Conservation (phyloP, 345 rosid species). For the Aurinia saxatilis region DNA sequence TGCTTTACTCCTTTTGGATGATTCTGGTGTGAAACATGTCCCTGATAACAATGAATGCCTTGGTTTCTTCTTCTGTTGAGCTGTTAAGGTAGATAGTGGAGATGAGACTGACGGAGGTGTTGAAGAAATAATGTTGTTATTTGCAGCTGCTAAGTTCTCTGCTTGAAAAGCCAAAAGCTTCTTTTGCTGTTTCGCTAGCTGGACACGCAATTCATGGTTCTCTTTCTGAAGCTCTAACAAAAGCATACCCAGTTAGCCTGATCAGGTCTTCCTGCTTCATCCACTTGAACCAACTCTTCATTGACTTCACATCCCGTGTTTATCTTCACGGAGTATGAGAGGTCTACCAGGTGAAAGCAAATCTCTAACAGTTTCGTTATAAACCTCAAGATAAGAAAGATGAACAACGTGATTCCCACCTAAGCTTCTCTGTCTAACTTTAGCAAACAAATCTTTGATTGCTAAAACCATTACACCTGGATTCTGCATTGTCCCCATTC, state of each 20-base stretch:
- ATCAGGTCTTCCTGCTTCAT: constrained; percentile 47
- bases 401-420: constrained; percentile 88
- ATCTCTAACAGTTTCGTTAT: constrained; percentile 87
- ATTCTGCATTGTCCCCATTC: constrained; percentile 84
- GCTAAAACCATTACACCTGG: constrained; percentile 99
- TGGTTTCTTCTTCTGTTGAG: constrained; percentile 51
- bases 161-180: constrained; percentile 66
- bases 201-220: constrained; percentile 72
- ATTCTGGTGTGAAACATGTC: constrained; percentile 75
- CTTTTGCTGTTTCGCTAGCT: constrained; percentile 66
- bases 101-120: constrained; percentile 73
- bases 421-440: constrained; percentile 75
- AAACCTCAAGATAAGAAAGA: constrained; percentile 92
- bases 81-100: constrained; percentile 50
- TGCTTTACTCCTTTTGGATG: constrained; percentile 41
- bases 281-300: constrained; percentile 42
- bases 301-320: constrained; percentile 59
- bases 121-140: constrained; percentile 41
- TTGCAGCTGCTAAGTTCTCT: constrained; percentile 50
- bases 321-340: constrained; percentile 87
- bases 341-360: constrained; percentile 98
- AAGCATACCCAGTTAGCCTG: constrained; percentile 67
- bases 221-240: constrained; percentile 80
- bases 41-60: constrained; percentile 61
- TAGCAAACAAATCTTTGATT: constrained; percentile 80